phyloP scores from a whole-genome alignment of 2,329 filamentous ascomycete species.

The Endoconidiophora laricicola region DNA sequence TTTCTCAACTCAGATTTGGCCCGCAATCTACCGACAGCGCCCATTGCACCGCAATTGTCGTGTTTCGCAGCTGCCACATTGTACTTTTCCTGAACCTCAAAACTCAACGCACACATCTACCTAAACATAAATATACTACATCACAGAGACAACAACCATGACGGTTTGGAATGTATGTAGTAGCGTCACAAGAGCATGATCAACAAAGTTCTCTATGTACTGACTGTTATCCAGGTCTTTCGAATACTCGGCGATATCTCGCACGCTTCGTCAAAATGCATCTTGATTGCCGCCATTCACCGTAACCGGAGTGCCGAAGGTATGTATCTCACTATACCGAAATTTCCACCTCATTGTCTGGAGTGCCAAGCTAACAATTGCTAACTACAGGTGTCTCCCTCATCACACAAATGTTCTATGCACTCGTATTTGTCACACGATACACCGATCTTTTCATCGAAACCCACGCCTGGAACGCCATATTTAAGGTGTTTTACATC shows the following conservation, averaged over 20 bases:
- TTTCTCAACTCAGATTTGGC: too few species aligned
- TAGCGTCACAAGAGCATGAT: background rate
- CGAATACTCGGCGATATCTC: conserved; percentile 70
- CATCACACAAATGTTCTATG: conserved; percentile 79
- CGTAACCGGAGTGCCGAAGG: conserved; percentile 75
- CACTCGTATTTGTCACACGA: conserved; percentile 66
- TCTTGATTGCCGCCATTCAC: conserved; percentile 82
- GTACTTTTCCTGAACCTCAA: conserved; percentile 4
- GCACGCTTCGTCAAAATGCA: conserved; percentile 73
- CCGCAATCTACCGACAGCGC: too few species aligned
- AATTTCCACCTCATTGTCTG: conserved; percentile 1
- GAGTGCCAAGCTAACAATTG: background rate
- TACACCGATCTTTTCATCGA: conserved; percentile 68
- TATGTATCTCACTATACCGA: background rate
- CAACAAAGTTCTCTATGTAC: background rate
- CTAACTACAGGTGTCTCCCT: conserved; percentile 57
- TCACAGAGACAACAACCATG: conserved; percentile 18
- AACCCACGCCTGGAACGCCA: conserved; percentile 47
- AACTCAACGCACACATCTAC: background rate
- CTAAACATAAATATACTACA: background rate
- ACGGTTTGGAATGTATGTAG: conserved; percentile 24
- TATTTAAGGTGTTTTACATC: conserved; percentile 85
- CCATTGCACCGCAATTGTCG: too few species aligned
- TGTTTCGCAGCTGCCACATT: background rate
- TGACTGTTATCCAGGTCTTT: conserved; percentile 33